These are phyloP conservation scores for Russula vinacea DNA, from an alignment of 768 basidiomycete genomes.

Conservation along the genomic window DNA sequence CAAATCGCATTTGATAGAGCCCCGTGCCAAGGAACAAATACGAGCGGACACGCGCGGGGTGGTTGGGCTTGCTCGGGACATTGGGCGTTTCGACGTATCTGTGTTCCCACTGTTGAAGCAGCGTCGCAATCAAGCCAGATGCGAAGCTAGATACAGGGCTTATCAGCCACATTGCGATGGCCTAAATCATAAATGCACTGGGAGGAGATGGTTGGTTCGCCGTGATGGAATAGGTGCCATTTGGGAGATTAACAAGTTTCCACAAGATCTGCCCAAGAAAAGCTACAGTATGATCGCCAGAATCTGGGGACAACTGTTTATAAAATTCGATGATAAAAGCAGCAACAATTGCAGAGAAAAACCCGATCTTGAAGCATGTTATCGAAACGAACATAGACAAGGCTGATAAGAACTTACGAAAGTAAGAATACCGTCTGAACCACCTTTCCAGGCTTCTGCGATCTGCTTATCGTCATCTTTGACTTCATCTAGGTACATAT, in stretches of 20 bases:
- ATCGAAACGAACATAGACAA: too few species aligned
- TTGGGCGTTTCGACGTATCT: neutral
- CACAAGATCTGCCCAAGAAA: too few species aligned
- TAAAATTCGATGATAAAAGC: too few species aligned
- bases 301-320: too few species aligned
- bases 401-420: too few species aligned
- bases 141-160: neutral
- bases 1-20: neutral
- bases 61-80: neutral
- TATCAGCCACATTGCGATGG: neutral
- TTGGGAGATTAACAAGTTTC: neutral
- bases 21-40: neutral
- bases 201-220: neutral
- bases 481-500: too few species aligned
- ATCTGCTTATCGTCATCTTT: too few species aligned
- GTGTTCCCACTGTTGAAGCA: neutral
- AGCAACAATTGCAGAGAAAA: too few species aligned
- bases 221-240: neutral
- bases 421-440: too few species aligned
- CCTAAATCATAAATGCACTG: neutral
- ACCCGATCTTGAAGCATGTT: too few species aligned
- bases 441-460: too few species aligned
- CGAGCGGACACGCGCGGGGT: neutral
- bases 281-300: too few species aligned
- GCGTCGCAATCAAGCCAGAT: neutral